Evolutionary conservation across 495 filamentous ascomycete genomes (phyloP), one percentile per base, ranked within the genome.

Genomic region (Podospora comata): DNA sequence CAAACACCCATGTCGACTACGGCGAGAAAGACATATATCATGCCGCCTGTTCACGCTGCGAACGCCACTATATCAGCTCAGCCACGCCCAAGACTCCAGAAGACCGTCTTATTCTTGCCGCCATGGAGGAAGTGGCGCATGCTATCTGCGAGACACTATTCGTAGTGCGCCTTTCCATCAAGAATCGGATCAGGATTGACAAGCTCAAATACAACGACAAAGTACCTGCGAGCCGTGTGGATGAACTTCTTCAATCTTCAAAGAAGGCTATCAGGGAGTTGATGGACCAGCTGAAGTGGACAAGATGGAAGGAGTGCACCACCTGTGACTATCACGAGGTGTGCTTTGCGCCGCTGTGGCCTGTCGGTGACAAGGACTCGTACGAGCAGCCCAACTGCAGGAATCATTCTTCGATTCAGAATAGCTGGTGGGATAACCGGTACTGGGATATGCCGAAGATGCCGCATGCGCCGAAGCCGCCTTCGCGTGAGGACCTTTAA

Each of bases 301-400:
- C 85, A 20, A 84, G 76, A 0, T 91, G 87, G 87, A 88, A 87
- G 70, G 77, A 85, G 60, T 90, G 88, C 65, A 76, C 78, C 4
- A 78, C 76, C 18, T 91, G 88, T 66, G 74, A 67, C 0, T 74
- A 78, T 19, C 83, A 87, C 65, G 85, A 91, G 74, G 79, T 88
- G n/a, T 90, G 88, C 76, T 82, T 88, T n/a, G 71, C 89, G 3
- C 85, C 89, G 0, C 87, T 90, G 74, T 91, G 88, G 87, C 89
- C 88, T 0, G 80, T 83, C 72, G 88, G 88, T 0, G 80, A 80
- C 30, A 64, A 55, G 62, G 65, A 55, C 23, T 68, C 68, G 2
- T 62, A 68, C 48, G 66, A 73, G 18, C 48, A 55, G 55, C 71
- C 71, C 2, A 70, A 61, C 64, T 73, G 71, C 64, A 66, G 68